These are phyloP conservation scores for Trichosporon inkin DNA, from an alignment of 1,284 basidiomycete species.

Conservation along the genomic window DNA sequence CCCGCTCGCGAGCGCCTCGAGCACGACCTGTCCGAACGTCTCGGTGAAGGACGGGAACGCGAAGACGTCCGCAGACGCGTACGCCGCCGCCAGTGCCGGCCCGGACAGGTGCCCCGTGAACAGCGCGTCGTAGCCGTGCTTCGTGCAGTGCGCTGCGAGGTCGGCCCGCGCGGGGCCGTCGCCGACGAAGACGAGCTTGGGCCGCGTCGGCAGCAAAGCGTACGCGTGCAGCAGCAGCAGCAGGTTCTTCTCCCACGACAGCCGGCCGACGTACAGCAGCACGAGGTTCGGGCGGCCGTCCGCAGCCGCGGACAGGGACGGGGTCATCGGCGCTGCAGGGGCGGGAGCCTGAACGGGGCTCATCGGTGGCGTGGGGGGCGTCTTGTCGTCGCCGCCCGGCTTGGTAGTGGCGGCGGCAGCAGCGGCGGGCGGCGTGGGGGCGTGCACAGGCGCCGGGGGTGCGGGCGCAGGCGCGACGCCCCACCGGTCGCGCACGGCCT, in stretches of 20 bases:
- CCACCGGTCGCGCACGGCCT: slow-evolving; percentile 52
- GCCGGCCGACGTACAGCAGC: slow-evolving; percentile 48
- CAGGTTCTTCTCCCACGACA: slow-evolving; percentile 60
- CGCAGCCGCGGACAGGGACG: background rate
- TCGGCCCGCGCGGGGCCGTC: slow-evolving; percentile 56
- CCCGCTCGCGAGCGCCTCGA: slow-evolving; percentile 57
- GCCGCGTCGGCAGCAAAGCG: slow-evolving; percentile 27
- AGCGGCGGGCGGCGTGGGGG: no score
- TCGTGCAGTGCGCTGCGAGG: slow-evolving; percentile 52
- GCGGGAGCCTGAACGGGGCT: slow-evolving; percentile 30
- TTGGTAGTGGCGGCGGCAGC: slow-evolving; percentile 41
- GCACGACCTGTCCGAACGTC: slow-evolving; percentile 59
- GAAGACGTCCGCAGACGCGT: slow-evolving; percentile 57
- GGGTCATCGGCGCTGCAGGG: background rate
- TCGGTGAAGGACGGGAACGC: slow-evolving; percentile 57
- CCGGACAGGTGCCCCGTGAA: slow-evolving; percentile 56
- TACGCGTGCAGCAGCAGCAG: slow-evolving; percentile 56
- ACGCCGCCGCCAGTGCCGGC: slow-evolving; percentile 51
- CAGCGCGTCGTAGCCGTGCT: slow-evolving; percentile 52
- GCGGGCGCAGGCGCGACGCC: slow-evolving; percentile 36
- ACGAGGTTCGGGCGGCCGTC: slow-evolving; percentile 22
- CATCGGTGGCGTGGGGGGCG: slow-evolving; percentile 45
- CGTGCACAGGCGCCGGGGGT: no score
- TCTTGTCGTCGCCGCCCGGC: slow-evolving; percentile 35
- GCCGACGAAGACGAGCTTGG: slow-evolving; percentile 58